phyloP scores from a whole-genome alignment of 805 yeast species.

The Lachancea fermentati region DNA sequence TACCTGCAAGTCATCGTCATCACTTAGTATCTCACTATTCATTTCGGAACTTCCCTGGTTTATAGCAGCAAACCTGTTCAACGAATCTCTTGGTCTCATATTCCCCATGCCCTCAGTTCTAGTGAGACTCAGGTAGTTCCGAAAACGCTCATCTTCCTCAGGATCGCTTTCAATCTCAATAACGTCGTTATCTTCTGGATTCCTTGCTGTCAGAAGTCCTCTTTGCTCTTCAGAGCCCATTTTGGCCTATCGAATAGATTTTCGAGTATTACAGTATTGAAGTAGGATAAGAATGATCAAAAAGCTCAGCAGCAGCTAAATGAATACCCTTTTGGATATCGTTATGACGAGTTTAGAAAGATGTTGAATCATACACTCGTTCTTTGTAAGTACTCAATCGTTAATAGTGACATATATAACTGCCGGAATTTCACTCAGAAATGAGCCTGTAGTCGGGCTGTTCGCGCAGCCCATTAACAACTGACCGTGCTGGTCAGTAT shows the following conservation, averaged over 20 bases:
- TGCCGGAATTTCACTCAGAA: no score
- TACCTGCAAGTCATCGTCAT: constrained; percentile 21
- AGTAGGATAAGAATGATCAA: neutral
- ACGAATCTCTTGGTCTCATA: neutral
- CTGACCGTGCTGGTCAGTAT: no score
- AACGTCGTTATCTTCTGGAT: constrained; percentile 7
- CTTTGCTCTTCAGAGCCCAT: constrained; percentile 2
- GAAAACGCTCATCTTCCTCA: constrained; percentile 21
- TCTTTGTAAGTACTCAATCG: no score
- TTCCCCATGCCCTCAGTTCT: neutral
- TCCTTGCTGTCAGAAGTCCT: neutral
- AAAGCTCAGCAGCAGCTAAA: neutral
- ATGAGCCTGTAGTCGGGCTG: no score
- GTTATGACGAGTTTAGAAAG: no score
- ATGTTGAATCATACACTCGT: no score
- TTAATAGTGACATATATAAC: no score
- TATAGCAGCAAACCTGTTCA: constrained; percentile 1
- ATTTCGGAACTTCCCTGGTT: neutral
- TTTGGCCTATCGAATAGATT: neutral
- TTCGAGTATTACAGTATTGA: neutral
- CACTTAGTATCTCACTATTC: constrained; percentile 1
- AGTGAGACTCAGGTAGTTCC: neutral
- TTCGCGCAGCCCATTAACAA: no score
- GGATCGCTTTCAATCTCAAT: constrained; percentile 28
- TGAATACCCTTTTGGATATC: neutral